Base-by-base conservation (phyloP, 163 green algal genomes). In the Coccomyxa subellipsoidea region DNA sequence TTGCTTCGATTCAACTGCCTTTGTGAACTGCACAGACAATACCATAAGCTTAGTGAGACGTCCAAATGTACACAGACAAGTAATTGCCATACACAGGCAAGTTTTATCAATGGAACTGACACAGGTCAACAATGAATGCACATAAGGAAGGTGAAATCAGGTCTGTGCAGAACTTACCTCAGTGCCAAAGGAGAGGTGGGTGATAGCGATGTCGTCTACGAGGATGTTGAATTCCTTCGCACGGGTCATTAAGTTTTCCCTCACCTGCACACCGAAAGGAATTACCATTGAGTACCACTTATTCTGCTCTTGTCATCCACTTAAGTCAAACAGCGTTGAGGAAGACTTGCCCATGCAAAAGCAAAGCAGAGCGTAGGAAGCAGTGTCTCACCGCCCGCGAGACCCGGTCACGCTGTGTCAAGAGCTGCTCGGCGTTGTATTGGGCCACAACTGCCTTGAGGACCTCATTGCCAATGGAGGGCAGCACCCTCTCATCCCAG, bases 381-480 rank as follows among this genome's bases (percentile, higher is more conserved):
- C 66, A 73, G 29, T 12, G 4, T 9, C 84, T 82, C 66, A 92
- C 85, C 88, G 86, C 88, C 84, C 86, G 81, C 4, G 89, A 92
- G 38, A 97, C 96, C 89, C 95, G 92, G 79, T 98, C 95, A 89
- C 96, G 91, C 91, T 97, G 90, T 34, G 97, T 99, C 37, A 99
- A 91, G 71, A 99, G 93, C 91, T 99, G 94, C 84, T 98, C 96
- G 0, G 97, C 97, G 82, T 99, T 98, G 93, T 98, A 99, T 90
- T 99, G 95, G 81, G 97, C 97, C 66, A 99, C 97, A 12, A 97
- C 94, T 12, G 95, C 88, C 91, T 99, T 99, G 4, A 99, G 92
- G 36, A 99, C 94, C 87, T 99, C 97, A 84, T 98, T 99, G 25
- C 94, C 95, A 85, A 99, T 99, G 72, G 96, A 99, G 0, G 97